Base-by-base conservation (phyloP, 495 filamentous ascomycete species). In the Tetracladium setigerum region DNA sequence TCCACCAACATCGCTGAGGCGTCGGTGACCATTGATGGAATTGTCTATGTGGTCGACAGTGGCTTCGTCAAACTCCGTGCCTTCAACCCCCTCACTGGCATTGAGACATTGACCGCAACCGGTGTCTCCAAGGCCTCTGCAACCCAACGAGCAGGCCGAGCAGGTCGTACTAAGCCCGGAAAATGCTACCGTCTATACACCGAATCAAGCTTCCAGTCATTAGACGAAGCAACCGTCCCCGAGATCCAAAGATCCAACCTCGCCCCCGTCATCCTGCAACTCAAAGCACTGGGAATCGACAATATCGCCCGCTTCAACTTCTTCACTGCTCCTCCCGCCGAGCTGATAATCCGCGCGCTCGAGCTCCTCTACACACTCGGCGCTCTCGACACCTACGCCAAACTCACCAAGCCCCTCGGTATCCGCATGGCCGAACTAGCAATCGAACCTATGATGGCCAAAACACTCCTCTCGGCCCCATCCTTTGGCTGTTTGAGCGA, bases 1-100 rank as follows among this genome's bases (percentile, higher is more conserved):
- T 88, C 86, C 3, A 97, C 92, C 38, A 97, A 97, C 61, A 96
- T 98, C 52, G 88, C 92, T 30, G 92, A 98, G 68, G 94, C 92
- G 15, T 91, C 85, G 0, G 80, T 98, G 13, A 98, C 92, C 7
- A 95, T 98, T 37, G 85, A 94, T 47, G 89, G 88, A 5, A 87
- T 97, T 52, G 81, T 88, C 38, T 97, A 90, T 58, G 91, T 98
- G 14, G 75, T 97, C 42, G 92, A 98, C 62, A 84, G 80, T 38
- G 92, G 94, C 8, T 95, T 87, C 59, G 89, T 94, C 51, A 97
- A 99, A 55, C 65, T 95, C 2, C 80, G 90, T 30, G 87, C 87
- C 5, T 97, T 86, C 67, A 87, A 95, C 53, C 87, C 91, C 2
- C 73, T 60, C 18, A 92, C 84, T 7, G 86, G 87, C n/a, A 95